Conservation (phyloP, 768 basidiomycete species). For the Leucocoprinus birnbaumii region DNA sequence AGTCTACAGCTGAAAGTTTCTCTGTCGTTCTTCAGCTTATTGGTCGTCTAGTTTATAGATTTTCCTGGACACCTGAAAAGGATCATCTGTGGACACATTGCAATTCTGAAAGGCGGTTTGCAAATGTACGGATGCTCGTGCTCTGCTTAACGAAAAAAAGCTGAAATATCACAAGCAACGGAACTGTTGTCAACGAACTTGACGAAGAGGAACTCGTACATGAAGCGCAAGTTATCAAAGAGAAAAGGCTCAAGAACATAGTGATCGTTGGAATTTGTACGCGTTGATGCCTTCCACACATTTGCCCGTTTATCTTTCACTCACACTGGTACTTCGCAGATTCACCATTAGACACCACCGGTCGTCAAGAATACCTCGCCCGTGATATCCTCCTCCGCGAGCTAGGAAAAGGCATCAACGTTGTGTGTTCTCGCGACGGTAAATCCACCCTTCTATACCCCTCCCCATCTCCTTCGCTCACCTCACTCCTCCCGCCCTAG, state of each 20-base stretch:
- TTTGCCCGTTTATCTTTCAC: background rate
- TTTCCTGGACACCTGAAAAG: constrained; percentile 26
- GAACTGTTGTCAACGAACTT: constrained; percentile 30
- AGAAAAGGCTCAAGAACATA: constrained; percentile 26
- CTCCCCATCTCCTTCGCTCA: background rate
- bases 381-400: constrained; percentile 26
- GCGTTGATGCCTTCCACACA: background rate
- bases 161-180: constrained; percentile 23
- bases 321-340: constrained; percentile 13
- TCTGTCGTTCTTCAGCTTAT: constrained; percentile 23
- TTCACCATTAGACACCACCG: constrained; percentile 29
- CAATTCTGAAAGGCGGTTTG: constrained; percentile 32
- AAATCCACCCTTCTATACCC: background rate
- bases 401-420: constrained; percentile 36
- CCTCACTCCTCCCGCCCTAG: constrained; percentile 19
- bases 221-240: constrained; percentile 32
- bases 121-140: constrained; percentile 38
- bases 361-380: constrained; percentile 28
- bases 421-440: constrained; percentile 53
- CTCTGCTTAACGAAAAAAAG: background rate
- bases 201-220: constrained; percentile 41
- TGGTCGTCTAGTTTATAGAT: constrained; percentile 29
- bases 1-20: constrained; percentile 29
- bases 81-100: constrained; percentile 28
- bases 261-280: constrained; percentile 29